Base-by-base conservation (phyloP, 2,329 filamentous ascomycete species). In the Allantophomopsis cytisporea region DNA sequence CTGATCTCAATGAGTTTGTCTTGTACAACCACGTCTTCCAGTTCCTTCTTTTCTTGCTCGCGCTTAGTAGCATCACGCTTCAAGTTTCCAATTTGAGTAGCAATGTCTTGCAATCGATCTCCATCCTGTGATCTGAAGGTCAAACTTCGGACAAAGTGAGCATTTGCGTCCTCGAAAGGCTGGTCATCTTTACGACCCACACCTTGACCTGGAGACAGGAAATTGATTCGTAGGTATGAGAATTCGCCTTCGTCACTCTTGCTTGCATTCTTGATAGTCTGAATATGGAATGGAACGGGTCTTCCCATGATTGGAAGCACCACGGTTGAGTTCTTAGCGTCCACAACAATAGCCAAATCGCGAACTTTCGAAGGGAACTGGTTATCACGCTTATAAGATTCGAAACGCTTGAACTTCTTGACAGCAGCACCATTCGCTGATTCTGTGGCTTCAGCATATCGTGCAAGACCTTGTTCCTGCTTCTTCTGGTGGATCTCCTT, bases 21-120 rank as follows among this genome's bases (percentile, higher is more conserved):
- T 60, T 98, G 91, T 61, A 96, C 91, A 5, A 98, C 88, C 16
- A 98, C 91, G 60, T 98, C 91, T 58, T 98, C 91, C 83, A 98
- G 83, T 51, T 98, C 89, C 65, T 98, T 98, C 76, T 96, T 95
- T 62, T 95, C 89, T 54, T 95, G 88, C 60, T 98, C 91, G 51
- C 86, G 83, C 61, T 94, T 88, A 33, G 85, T 76, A 5, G 84
- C 79, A 50, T 89, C 85, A 57, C 91, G 94, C 66, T 95, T 94
- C 68, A 98, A 80, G 54, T 95, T 91, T 10, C 86, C 89, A 51
- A 98, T 96, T 54, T 94, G 84, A 44, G 83, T 83, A 11, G 87
- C 82, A 49, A 98, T 91, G 52, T 93, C 85, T 42, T 85, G 81
- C 57, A 98, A 87, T 45, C 89, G 79, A 44, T 86, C 76, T 42